Base-by-base conservation (phyloP, 306 rosid genomes). In the Corylus heterophylla region DNA sequence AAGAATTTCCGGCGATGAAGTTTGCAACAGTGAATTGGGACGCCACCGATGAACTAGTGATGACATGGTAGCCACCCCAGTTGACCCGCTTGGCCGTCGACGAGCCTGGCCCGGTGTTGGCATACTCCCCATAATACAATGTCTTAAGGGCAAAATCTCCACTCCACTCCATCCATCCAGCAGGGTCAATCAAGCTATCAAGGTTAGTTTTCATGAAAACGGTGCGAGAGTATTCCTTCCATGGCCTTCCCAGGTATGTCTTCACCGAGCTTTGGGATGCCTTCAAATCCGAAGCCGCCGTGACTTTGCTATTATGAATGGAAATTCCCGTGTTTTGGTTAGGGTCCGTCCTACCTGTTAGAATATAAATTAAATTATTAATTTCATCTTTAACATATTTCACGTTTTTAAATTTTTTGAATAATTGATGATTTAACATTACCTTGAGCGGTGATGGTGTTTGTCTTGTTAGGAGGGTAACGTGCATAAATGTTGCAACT, bases 251-350 rank as follows among this genome's bases (percentile, higher is more conserved):
- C 7, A 92, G 73, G 45, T 86, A 92, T 0, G 93, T 80, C 13
- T 86, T 87, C 0, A 81, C 86, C 0, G 88, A 85, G 20, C 83
- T 76, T 4, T 37, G 54, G n/a, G 20, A 59, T 1, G 88, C 9
- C 10, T 9, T 80, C 8, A 89, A 25, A 14, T 69, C 92, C 0
- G 92, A 85, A 50, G 89, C 89, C 3, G 88, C 86, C 0, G 85
- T 78, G 3, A 92, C 83, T 54, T 66, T 78, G 22, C 86, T 80
- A 16, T 89, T 88, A 13, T 90, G 93, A 54, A 92, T 86, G 12
- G 91, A 78, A 54, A 92, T 92, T 17, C 97, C 95, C 0, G 95
- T 92, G 87, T 90, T 90, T 35, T 90, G 97, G 79, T 92, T 90
- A 0, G 92, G 93, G 52, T 92, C 95, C 0, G 90, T 78, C 45